phyloP scores from a whole-genome alignment of 2,329 filamentous ascomycete genomes.

The Colletotrichum abscissum region DNA sequence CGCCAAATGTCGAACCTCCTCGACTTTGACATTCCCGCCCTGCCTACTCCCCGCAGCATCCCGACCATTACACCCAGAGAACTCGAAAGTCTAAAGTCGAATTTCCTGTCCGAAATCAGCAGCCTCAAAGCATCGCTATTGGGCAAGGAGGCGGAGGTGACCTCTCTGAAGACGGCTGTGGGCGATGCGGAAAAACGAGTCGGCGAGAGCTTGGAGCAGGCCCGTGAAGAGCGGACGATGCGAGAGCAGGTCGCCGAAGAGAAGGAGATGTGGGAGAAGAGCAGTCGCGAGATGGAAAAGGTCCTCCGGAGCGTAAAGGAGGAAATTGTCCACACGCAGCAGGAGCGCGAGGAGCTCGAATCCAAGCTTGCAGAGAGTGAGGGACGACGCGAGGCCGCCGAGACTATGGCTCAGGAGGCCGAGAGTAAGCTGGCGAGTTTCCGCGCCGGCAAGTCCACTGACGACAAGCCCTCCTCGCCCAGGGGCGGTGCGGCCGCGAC shows the following conservation, averaged over 20 bases:
- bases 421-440: constrained; percentile 81
- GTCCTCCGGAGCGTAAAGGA: constrained; percentile 84
- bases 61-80: constrained; percentile 93
- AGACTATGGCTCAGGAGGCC: constrained; percentile 80
- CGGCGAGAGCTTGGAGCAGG: constrained; percentile 83
- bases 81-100: constrained; percentile 90
- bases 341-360: constrained; percentile 83
- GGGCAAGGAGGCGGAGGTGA: constrained; percentile 92
- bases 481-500: constrained; percentile 41
- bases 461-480: constrained; percentile 52
- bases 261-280: constrained; percentile 84
- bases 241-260: constrained; percentile 81
- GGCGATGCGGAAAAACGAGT: constrained; percentile 92
- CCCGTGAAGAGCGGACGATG: constrained; percentile 79
- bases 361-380: constrained; percentile 82
- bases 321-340: constrained; percentile 81
- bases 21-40: constrained; percentile 93
- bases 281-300: constrained; percentile 86
- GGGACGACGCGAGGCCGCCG: constrained; percentile 77
- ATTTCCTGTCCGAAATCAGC: constrained; percentile 91
- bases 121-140: constrained; percentile 92
- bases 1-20: constrained; percentile 76
- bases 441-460: constrained; percentile 68
- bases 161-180: constrained; percentile 87
- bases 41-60: constrained; percentile 90